Evolutionary conservation across 108 stramenopile species (phyloP).

Genomic region (Nannochloropsis salina): DNA sequence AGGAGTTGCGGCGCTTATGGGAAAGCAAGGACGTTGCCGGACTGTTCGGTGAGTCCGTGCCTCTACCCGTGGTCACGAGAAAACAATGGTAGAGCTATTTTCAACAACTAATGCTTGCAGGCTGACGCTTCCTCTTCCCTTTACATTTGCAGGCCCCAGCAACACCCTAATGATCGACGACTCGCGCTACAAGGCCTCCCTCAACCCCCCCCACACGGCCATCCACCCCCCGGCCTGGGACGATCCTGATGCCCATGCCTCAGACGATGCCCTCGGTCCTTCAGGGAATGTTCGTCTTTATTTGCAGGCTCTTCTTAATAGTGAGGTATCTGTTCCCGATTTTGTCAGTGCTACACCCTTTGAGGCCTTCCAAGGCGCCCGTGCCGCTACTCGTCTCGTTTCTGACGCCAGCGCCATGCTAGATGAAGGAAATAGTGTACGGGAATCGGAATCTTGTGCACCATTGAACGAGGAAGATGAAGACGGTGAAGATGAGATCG

Average conservation of each 20-base stretch:
- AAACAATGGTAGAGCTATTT: not conserved
- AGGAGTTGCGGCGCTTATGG: constrained; percentile 19
- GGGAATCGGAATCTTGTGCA: no score
- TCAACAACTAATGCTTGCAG: not conserved
- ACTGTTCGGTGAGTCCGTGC: not conserved
- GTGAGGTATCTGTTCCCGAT: not conserved
- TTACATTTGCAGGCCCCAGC: not conserved
- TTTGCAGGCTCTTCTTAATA: not conserved
- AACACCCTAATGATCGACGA: constrained; percentile 1
- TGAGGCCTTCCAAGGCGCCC: not conserved
- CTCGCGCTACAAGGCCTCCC: not conserved
- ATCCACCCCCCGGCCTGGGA: constrained; percentile 7
- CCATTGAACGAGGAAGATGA: not conserved
- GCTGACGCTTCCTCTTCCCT: not conserved
- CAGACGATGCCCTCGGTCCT: not conserved
- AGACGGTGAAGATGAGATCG: not conserved
- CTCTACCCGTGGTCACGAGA: not conserved
- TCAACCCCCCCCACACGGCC: constrained; percentile 3
- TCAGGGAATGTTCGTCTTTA: not conserved
- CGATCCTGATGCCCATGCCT: not conserved
- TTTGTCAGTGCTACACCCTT: not conserved
- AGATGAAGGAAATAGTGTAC: no score
- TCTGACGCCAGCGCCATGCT: no score
- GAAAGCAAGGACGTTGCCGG: not conserved
- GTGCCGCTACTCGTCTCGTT: not conserved